Percentiles rank a stretch among this genome's conserved stretches.
These are phyloP conservation scores for Holtermannia corniformis DNA, from an alignment of 768 basidiomycete species.

Conservation along the genomic window DNA sequence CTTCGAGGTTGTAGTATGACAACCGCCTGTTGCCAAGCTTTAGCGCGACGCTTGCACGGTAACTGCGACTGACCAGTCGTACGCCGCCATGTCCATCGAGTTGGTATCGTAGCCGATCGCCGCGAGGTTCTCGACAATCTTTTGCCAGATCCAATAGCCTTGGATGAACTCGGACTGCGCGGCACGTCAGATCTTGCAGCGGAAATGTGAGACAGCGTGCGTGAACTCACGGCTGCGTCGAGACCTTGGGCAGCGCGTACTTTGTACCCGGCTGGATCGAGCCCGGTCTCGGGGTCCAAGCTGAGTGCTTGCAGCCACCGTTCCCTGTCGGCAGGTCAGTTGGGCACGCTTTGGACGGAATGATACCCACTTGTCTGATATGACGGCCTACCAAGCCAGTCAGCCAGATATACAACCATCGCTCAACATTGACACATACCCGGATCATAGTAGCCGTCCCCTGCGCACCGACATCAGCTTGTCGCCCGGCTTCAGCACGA, in stretches of 20 bases:
- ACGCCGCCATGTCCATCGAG: conserved; percentile 45
- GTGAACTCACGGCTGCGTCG: conserved; percentile 67
- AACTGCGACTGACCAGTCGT: conserved; percentile 69
- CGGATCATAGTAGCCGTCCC: conserved; percentile 39
- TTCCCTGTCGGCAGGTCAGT: conserved; percentile 40
- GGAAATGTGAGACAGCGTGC: not conserved
- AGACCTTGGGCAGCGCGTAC: conserved; percentile 87
- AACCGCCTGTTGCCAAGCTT: conserved; percentile 20
- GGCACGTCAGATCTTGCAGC: conserved; percentile 42
- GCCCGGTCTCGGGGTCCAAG: conserved; percentile 80
- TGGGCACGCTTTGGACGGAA: not conserved
- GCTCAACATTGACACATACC: conserved; percentile 40
- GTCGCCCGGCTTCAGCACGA: conserved; percentile 41
- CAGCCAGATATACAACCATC: conserved; percentile 31
- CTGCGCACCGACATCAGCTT: conserved; percentile 12
- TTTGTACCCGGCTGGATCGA: conserved; percentile 77
- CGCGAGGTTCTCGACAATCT: conserved; percentile 80
- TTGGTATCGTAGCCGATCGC: conserved; percentile 76
- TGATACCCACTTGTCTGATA: conserved; percentile 14
- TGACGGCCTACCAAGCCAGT: conserved; percentile 14
- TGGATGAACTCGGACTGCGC: conserved; percentile 34
- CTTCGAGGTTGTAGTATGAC: conserved; percentile 74
- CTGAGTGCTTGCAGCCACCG: conserved; percentile 84
- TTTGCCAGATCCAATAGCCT: conserved; percentile 84
- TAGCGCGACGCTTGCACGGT: not conserved